Conservation (phyloP, 1,284 basidiomycete genomes). For the Papiliotrema nemorosa region DNA sequence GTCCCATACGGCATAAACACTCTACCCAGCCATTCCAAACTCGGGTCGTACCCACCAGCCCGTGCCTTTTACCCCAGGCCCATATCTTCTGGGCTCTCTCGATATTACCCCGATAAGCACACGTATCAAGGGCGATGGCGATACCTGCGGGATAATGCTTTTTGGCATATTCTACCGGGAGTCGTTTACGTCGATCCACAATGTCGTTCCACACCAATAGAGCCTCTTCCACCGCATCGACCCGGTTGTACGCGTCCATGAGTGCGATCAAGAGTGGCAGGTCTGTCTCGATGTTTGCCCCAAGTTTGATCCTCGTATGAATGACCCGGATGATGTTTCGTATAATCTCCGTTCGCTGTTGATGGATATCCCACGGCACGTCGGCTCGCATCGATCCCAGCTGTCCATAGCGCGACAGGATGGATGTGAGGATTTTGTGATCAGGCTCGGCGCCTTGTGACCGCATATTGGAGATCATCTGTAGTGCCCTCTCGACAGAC, state of each 20-base stretch:
- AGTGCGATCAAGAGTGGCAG: slow-evolving; percentile 76
- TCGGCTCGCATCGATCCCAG: slow-evolving; percentile 10
- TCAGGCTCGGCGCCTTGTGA: slow-evolving; percentile 59
- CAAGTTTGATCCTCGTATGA: slow-evolving; percentile 74
- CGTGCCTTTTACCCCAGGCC: slow-evolving; percentile 54
- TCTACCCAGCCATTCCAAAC: slow-evolving; percentile 79
- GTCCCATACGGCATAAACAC: slow-evolving; percentile 70
- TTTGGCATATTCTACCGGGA: slow-evolving; percentile 38
- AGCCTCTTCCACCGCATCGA: slow-evolving; percentile 66
- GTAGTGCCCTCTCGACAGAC: slow-evolving; percentile 65
- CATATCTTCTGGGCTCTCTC: slow-evolving; percentile 58
- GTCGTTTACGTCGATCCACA: slow-evolving; percentile 53
- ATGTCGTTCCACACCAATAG: slow-evolving; percentile 78
- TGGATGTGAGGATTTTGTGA: slow-evolving; percentile 64
- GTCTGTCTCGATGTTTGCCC: slow-evolving; percentile 70
- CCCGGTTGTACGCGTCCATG: slow-evolving; percentile 83
- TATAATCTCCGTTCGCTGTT: slow-evolving; percentile 15
- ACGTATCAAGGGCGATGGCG: slow-evolving; percentile 79
- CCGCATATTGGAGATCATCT: slow-evolving; percentile 81
- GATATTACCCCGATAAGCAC: slow-evolving; percentile 60
- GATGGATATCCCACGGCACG: not conserved
- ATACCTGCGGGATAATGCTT: slow-evolving; percentile 62
- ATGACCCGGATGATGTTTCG: slow-evolving; percentile 58
- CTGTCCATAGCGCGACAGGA: slow-evolving; percentile 57
- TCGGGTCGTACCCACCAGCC: slow-evolving; percentile 56